Percentiles rank a stretch among this genome's conserved stretches.
These are phyloP conservation scores for Colletotrichum eleusines DNA, from an alignment of 2,329 filamentous ascomycete genomes.

Conservation along the genomic window DNA sequence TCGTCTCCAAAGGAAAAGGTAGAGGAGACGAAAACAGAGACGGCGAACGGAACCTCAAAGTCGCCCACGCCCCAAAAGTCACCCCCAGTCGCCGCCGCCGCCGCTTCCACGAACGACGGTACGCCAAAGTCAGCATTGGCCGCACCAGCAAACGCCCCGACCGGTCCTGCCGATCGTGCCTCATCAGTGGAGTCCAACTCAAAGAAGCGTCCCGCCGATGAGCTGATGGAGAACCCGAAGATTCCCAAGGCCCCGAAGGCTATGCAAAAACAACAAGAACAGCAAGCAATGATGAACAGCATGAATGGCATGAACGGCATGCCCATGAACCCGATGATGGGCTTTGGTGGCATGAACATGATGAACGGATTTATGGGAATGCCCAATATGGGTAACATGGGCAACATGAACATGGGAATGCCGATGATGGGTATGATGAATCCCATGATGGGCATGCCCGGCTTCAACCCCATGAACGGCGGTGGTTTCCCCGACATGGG, in stretches of 20 bases:
- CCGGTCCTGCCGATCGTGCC: slow-evolving; percentile 43
- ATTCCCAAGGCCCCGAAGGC: slow-evolving; percentile 75
- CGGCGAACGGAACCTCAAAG: slow-evolving; percentile 39
- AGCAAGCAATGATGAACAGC: slow-evolving; percentile 62
- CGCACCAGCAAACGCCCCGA: slow-evolving; percentile 45
- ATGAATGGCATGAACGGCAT: slow-evolving; percentile 56
- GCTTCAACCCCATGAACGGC: slow-evolving; percentile 44
- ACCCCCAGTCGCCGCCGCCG: slow-evolving; percentile 43
- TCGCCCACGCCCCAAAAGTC: slow-evolving; percentile 50
- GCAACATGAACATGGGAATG: slow-evolving; percentile 50
- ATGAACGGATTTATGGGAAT: slow-evolving; percentile 45
- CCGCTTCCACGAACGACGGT: slow-evolving; percentile 48
- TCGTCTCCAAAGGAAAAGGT: slow-evolving; percentile 48
- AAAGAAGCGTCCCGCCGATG: slow-evolving; percentile 88
- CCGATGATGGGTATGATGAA: slow-evolving; percentile 48
- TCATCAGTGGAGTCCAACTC: slow-evolving; percentile 53
- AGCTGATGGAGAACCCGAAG: slow-evolving; percentile 73
- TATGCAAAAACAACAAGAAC: slow-evolving; percentile 69
- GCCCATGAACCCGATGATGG: slow-evolving; percentile 50
- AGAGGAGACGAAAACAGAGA: slow-evolving; percentile 29
- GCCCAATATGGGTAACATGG: slow-evolving; percentile 49
- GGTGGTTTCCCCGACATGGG: slow-evolving; percentile 48
- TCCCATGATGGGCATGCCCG: slow-evolving; percentile 43
- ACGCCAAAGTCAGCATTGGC: slow-evolving; percentile 47
- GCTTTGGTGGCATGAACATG: slow-evolving; percentile 40